A percentile compares a stretch with the other conserved stretches of the same genome.
Conservation (phyloP, 176 grass and related monocot genomes). For the Musa schizocarpa region DNA sequence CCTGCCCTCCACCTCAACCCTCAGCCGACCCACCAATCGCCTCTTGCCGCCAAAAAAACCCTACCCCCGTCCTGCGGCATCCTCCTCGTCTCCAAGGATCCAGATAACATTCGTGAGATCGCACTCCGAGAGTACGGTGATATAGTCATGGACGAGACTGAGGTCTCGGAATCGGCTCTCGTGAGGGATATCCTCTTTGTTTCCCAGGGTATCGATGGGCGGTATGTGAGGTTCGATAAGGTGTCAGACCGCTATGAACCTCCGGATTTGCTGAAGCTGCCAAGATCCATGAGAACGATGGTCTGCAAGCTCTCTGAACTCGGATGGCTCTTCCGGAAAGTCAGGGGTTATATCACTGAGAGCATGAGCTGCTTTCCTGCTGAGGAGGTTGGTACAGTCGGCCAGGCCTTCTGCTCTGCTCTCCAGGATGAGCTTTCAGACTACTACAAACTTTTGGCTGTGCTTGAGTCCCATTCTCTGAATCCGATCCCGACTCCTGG, state of each 20-base stretch:
- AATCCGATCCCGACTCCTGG: slow-evolving; percentile 70
- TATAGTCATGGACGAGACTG: slow-evolving; percentile 78
- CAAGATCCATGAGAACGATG: slow-evolving; percentile 72
- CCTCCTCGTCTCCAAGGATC: slow-evolving; percentile 71
- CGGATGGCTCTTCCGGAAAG: slow-evolving; percentile 80
- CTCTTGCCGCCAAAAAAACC: slow-evolving; percentile 19
- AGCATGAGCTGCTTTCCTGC: slow-evolving; percentile 38
- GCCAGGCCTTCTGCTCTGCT: slow-evolving; percentile 82
- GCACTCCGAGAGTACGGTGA: slow-evolving; percentile 83
- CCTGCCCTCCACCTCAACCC: slow-evolving; percentile 15
- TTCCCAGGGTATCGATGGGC: slow-evolving; percentile 91
- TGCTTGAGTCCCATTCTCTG: slow-evolving; percentile 65
- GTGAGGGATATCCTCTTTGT: slow-evolving; percentile 88
- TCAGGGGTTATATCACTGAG: slow-evolving; percentile 62
- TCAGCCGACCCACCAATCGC: slow-evolving; percentile 1
- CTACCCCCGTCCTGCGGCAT: slow-evolving; percentile 46
- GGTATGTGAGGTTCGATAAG: slow-evolving; percentile 62
- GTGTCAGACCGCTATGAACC: slow-evolving; percentile 54
- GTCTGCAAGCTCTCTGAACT: slow-evolving; percentile 85
- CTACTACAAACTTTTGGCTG: slow-evolving; percentile 72
- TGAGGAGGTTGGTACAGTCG: slow-evolving; percentile 61
- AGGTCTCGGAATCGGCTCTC: slow-evolving; percentile 71
- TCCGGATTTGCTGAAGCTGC: slow-evolving; percentile 62
- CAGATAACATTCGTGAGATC: slow-evolving; percentile 80
- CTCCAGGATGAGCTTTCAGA: slow-evolving; percentile 81